Percentiles rank a stretch among this genome's conserved stretches.
These are phyloP conservation scores for Aphanomyces stellatus DNA, from an alignment of 352 stramenopile species.

Conservation along the genomic window DNA sequence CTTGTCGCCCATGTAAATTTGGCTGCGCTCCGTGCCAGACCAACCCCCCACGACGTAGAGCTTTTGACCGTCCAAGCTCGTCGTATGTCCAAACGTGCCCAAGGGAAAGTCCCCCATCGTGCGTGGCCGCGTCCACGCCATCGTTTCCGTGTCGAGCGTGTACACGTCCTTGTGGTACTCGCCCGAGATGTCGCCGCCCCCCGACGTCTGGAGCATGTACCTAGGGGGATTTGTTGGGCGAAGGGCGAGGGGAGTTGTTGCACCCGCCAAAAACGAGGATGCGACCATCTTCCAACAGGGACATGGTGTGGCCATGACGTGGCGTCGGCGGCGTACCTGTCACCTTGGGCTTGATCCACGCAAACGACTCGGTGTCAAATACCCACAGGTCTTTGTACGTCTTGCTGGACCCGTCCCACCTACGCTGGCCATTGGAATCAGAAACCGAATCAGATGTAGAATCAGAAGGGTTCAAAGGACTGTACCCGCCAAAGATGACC, in stretches of 20 bases:
- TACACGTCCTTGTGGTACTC: conserved; percentile 75
- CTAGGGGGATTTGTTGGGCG: background rate
- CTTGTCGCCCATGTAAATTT: conserved; percentile 73
- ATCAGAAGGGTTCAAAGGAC: conserved; percentile 24
- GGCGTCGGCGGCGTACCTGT: conserved; percentile 49
- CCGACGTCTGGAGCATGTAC: conserved; percentile 21
- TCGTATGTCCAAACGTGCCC: conserved; percentile 51
- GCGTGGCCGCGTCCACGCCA: conserved; percentile 53
- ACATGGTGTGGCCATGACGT: conserved; percentile 71
- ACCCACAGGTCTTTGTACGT: conserved; percentile 69
- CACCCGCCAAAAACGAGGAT: conserved; percentile 80
- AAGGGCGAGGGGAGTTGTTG: conserved; percentile 26
- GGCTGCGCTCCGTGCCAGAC: conserved; percentile 62
- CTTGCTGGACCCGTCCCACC: conserved; percentile 58
- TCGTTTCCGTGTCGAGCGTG: conserved; percentile 43
- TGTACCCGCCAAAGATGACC: conserved; percentile 76
- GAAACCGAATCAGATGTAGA: conserved; percentile 20
- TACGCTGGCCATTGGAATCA: conserved; percentile 13
- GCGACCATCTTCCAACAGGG: conserved; percentile 28
- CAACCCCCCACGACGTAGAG: conserved; percentile 61
- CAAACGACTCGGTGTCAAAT: conserved; percentile 63
- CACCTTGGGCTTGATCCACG: conserved; percentile 60
- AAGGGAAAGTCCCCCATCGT: conserved; percentile 61
- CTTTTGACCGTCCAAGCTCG: conserved; percentile 32
- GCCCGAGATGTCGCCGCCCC: conserved; percentile 29